Evolutionary conservation across 495 filamentous ascomycete species (phyloP).

Genomic region (Trichodelitschia bisporula): DNA sequence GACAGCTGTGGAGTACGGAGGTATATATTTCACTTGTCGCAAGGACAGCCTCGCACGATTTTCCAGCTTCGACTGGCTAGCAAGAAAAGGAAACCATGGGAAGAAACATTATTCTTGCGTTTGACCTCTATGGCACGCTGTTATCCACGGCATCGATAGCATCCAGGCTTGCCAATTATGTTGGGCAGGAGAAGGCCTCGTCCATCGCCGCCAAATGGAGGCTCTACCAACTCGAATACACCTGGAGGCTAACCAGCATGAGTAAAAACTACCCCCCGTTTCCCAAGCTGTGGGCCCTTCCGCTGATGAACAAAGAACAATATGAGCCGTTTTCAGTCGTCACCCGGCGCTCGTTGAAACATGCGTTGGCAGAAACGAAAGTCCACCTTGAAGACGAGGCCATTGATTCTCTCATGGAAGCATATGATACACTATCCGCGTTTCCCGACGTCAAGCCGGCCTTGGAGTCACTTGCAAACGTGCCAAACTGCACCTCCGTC

Average conservation of each 20-base stretch:
- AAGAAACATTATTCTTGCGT: conserved; percentile 31
- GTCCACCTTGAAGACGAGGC: conserved; percentile 18
- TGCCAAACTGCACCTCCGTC: conserved; percentile 23
- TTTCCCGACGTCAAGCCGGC: conserved; percentile 40
- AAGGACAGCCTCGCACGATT: too few relatives aligned
- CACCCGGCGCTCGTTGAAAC: conserved; percentile 33
- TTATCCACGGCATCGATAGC: conserved; percentile 44
- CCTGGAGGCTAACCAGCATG: conserved; percentile 67
- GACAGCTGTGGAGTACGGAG: too few relatives aligned
- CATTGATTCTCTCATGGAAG: conserved; percentile 27
- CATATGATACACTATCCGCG: conserved; percentile 44
- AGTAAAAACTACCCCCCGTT: conserved; percentile 17
- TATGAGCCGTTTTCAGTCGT: conserved; percentile 42
- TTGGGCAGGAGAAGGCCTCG: conserved; percentile 27
- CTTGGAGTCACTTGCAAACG: conserved; percentile 20
- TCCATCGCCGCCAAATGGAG: conserved; percentile 31
- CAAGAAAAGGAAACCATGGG: too few relatives aligned
- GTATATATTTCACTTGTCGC: too few relatives aligned
- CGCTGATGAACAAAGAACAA: conserved; percentile 17
- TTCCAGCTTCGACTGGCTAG: too few relatives aligned
- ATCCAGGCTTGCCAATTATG: conserved; percentile 21
- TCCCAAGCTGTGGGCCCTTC: neutral
- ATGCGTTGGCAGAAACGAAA: conserved; percentile 34
- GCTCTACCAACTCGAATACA: conserved; percentile 54
- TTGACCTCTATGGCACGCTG: conserved; percentile 56